A percentile compares a stretch with the other conserved stretches of the same genome.
These are phyloP conservation scores for Sanghuangporus weigelae DNA, from an alignment of 1,284 basidiomycete species.

Conservation along the genomic window DNA sequence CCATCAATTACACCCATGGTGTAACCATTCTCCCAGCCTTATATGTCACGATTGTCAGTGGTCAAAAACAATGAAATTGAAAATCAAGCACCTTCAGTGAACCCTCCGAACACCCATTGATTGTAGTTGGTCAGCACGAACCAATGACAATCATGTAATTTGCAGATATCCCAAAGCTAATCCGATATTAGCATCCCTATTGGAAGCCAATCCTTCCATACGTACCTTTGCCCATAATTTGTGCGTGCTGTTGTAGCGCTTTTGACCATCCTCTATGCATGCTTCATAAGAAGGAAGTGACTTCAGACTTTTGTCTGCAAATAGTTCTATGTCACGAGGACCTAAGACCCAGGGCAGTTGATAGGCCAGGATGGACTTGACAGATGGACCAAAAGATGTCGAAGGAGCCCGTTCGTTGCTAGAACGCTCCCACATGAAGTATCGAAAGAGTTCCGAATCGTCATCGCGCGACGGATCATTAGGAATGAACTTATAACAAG, in stretches of 20 bases:
- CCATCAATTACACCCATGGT: constrained; percentile 4
- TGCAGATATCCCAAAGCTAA: constrained; percentile 65
- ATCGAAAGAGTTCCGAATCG: constrained; percentile 40
- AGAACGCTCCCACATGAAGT: constrained; percentile 44
- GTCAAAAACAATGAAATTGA: constrained; percentile 6
- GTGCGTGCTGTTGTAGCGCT: constrained; percentile 33
- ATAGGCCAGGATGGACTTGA: constrained; percentile 46
- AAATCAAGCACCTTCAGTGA: constrained; percentile 45
- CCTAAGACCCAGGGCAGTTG: constrained; percentile 65
- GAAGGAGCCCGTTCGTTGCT: constrained; percentile 15
- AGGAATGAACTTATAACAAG: constrained; percentile 37
- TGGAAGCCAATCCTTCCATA: background rate
- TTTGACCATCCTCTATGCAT: background rate
- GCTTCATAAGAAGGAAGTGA: constrained; percentile 20
- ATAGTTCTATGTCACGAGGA: constrained; percentile 47
- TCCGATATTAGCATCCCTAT: background rate
- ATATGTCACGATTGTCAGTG: background rate
- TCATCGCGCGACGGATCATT: constrained; percentile 30
- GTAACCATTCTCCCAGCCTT: constrained; percentile 17
- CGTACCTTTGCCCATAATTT: constrained; percentile 64
- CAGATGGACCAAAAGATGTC: constrained; percentile 23
- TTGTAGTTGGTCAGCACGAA: constrained; percentile 66
- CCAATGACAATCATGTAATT: constrained; percentile 45
- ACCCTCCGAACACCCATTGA: constrained; percentile 68
- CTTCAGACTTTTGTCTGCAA: constrained; percentile 37